Percentiles rank a stretch among this genome's conserved stretches.
Conservation (phyloP, 352 stramenopile genomes). For the Pythium monospermum region DNA sequence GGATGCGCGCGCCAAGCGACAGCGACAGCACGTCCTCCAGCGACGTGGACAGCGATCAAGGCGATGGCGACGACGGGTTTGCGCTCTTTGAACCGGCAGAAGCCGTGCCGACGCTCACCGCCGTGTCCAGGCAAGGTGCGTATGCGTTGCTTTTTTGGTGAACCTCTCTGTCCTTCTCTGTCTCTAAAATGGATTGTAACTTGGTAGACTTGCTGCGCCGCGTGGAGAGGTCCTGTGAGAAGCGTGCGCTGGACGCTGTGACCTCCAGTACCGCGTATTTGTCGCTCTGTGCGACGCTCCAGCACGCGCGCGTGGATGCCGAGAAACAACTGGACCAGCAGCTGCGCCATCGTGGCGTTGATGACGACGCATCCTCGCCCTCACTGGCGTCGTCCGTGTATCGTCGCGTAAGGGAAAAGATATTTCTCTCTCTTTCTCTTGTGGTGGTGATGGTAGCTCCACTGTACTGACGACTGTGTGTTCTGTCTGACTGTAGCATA, state of each 20-base stretch:
- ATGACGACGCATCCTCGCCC: conserved; percentile 13
- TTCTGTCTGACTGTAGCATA: too few species aligned
- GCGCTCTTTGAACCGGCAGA: conserved; percentile 13
- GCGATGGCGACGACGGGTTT: conserved; percentile 14
- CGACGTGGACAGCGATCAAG: conserved; percentile 24
- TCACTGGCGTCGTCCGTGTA: too few species aligned
- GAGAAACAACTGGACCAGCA: conserved; percentile 35
- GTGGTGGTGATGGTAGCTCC: too few species aligned
- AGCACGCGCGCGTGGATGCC: conserved; percentile 46
- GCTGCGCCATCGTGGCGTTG: conserved; percentile 6
- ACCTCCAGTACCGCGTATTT: conserved; percentile 52
- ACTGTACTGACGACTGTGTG: too few species aligned
- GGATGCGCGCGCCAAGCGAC: conserved; percentile 45
- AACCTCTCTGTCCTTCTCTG: too few species aligned
- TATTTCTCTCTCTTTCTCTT: too few species aligned
- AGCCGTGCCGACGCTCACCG: conserved; percentile 15
- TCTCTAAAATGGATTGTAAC: too few species aligned
- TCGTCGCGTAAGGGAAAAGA: too few species aligned
- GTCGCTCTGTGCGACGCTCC: conserved; percentile 51
- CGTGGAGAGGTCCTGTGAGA: conserved; percentile 59
- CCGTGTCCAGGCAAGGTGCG: conserved; percentile 35
- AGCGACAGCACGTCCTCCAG: conserved; percentile 43
- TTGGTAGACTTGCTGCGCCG: conserved; percentile 52
- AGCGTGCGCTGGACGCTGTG: conserved; percentile 47
- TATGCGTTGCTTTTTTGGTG: not conserved